Percentiles rank a stretch among this genome's conserved stretches.
phyloP scores from a whole-genome alignment of 352 stramenopile genomes.

The Phytophthora pluvialis region DNA sequence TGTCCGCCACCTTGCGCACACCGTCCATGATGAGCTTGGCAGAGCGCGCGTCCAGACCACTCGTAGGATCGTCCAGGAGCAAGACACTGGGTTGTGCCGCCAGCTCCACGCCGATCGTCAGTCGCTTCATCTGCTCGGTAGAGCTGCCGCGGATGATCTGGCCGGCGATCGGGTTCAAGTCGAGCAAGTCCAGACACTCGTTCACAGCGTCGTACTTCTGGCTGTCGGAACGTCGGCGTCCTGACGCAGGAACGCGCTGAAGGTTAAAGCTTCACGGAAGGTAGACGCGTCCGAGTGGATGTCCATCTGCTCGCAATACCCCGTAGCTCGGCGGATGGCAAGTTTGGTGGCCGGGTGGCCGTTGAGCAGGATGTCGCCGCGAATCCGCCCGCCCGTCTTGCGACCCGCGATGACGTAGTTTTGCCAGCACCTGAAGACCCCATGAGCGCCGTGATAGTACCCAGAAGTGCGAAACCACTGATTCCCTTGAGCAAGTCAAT shows the following conservation, averaged over 20 bases:
- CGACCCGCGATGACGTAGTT: slow-evolving; percentile 91
- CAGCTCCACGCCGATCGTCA: slow-evolving; percentile 59
- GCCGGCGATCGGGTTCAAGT: slow-evolving; percentile 31
- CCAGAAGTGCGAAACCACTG: slow-evolving; percentile 43
- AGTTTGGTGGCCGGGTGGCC: slow-evolving; percentile 52
- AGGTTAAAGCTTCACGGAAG: slow-evolving; percentile 87
- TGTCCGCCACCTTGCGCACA: slow-evolving; percentile 69
- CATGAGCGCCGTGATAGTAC: slow-evolving; percentile 57
- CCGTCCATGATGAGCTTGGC: slow-evolving; percentile 78
- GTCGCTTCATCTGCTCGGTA: slow-evolving; percentile 45
- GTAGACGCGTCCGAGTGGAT: slow-evolving; percentile 84
- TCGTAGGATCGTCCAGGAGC: slow-evolving; percentile 79
- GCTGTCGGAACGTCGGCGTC: slow-evolving; percentile 19
- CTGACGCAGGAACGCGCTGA: slow-evolving; percentile 82
- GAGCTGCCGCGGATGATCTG: slow-evolving; percentile 44
- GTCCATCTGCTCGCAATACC: slow-evolving; percentile 84
- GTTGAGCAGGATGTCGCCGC: slow-evolving; percentile 84
- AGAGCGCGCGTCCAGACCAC: slow-evolving; percentile 77
- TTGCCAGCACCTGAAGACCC: slow-evolving; percentile 78
- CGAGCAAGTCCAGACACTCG: slow-evolving; percentile 35
- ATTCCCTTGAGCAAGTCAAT: slow-evolving; percentile 50
- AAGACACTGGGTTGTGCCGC: slow-evolving; percentile 80
- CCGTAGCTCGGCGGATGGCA: slow-evolving; percentile 35
- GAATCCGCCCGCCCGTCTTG: slow-evolving; percentile 82
- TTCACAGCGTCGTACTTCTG: slow-evolving; percentile 27